These are phyloP conservation scores for Trichoderma gamsii DNA, from an alignment of 495 filamentous ascomycete species.

Conservation along the genomic window DNA sequence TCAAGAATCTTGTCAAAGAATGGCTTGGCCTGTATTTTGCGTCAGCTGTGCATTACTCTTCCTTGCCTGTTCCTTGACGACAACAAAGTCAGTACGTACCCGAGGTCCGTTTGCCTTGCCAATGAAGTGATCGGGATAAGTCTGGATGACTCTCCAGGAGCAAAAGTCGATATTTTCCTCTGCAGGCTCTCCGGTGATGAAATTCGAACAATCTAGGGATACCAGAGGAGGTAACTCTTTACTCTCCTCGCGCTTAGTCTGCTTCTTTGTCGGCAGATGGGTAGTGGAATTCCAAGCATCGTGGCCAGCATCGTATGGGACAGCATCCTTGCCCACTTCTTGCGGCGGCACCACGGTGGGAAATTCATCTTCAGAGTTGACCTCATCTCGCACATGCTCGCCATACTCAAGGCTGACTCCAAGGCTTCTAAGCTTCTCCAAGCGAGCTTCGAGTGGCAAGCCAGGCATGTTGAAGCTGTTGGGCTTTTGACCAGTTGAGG, in stretches of 20 bases:
- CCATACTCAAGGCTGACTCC: not conserved
- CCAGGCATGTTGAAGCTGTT: not conserved
- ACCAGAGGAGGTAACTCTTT: not conserved
- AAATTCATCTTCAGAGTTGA: not conserved
- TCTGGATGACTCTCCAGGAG: slow-evolving; percentile 52
- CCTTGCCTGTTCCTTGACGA: not conserved
- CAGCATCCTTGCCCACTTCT: not conserved
- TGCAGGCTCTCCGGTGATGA: slow-evolving; percentile 27
- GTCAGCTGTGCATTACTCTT: not conserved
- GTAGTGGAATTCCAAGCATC: not conserved
- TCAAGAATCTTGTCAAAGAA: slow-evolving; percentile 57
- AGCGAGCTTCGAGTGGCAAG: not conserved
- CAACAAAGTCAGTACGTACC: slow-evolving; percentile 25
- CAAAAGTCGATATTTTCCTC: slow-evolving; percentile 40
- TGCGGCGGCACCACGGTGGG: not conserved
- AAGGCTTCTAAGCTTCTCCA: not conserved
- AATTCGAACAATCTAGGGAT: slow-evolving; percentile 18
- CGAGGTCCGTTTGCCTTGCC: slow-evolving; percentile 36
- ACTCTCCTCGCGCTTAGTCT: not conserved
- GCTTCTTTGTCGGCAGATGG: not conserved
- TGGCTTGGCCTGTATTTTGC: slow-evolving; percentile 36
- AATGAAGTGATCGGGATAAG: slow-evolving; percentile 57
- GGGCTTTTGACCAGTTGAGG: not conserved
- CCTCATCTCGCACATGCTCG: not conserved
- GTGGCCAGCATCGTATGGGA: not conserved